Percentiles rank a stretch among this genome's conserved stretches.
Conservation (phyloP, 441 rosid species). For the Sinapis alba region DNA sequence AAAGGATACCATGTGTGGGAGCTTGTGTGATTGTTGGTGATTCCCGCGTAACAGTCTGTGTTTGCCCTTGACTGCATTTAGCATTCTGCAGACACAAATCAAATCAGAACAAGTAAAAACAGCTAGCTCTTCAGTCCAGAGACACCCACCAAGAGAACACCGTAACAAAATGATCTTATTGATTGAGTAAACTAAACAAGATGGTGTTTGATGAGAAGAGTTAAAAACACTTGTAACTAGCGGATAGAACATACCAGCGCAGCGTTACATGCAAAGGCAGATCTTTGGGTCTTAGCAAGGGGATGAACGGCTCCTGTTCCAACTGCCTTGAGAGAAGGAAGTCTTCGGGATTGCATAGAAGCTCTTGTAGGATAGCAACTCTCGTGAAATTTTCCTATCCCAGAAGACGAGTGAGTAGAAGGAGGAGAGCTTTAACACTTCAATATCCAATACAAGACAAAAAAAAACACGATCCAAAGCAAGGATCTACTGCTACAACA, state of each 20-base stretch:
- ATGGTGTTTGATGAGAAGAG: not conserved
- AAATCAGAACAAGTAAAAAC: not conserved
- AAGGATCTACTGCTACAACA: not conserved
- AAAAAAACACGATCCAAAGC: not conserved
- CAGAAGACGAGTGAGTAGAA: not conserved
- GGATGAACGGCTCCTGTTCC: constrained; percentile 38
- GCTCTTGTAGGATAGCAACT: constrained; percentile 3
- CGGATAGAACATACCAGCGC: constrained; percentile 47
- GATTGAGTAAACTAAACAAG: too few species aligned
- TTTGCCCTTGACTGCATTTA: constrained; percentile 68
- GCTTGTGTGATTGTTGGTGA: constrained; percentile 80
- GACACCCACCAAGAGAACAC: not conserved
- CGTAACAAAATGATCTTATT: too few species aligned
- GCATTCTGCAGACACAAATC: constrained; percentile 49
- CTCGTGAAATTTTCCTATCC: constrained; percentile 17
- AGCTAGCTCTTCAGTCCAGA: not conserved
- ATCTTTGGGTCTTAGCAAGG: constrained; percentile 37
- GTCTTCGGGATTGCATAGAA: constrained; percentile 25
- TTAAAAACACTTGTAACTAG: not conserved
- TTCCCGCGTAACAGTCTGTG: constrained; percentile 65
- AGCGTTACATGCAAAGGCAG: constrained; percentile 44
- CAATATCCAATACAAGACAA: not conserved
- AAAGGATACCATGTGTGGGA: constrained; percentile 60
- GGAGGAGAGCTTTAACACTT: constrained; percentile 1
- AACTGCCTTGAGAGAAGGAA: constrained; percentile 28